A percentile compares a stretch with the other conserved stretches of the same genome.
phyloP scores from a whole-genome alignment of 2,329 filamentous ascomycete species.

The Daldinia eschscholtzii region DNA sequence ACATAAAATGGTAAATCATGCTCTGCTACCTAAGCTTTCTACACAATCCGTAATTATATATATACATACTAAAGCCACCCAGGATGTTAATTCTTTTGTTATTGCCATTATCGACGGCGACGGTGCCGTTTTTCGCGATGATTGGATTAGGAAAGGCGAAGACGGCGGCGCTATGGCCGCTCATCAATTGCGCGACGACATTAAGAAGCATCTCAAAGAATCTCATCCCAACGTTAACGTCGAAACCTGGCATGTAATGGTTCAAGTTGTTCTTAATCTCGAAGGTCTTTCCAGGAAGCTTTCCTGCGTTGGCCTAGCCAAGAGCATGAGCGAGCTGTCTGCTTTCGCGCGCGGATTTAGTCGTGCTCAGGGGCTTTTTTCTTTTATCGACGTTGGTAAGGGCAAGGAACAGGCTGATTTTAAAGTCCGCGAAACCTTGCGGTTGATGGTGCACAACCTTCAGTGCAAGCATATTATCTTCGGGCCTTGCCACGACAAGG shows the following conservation, averaged over 20 bases:
- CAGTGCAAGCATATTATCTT: constrained; percentile 40
- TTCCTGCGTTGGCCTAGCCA: constrained; percentile 18
- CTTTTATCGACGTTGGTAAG: constrained; percentile 35
- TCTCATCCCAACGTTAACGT: constrained; percentile 31
- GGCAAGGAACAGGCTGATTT: constrained; percentile 39
- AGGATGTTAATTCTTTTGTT: constrained; percentile 38
- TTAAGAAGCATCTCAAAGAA: constrained; percentile 35
- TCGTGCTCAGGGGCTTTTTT: constrained; percentile 34
- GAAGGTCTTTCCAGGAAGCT: constrained; percentile 38
- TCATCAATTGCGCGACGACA: constrained; percentile 31
- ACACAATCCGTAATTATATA: background rate
- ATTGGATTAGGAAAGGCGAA: constrained; percentile 35
- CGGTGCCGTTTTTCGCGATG: constrained; percentile 34
- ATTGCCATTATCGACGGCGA: constrained; percentile 38
- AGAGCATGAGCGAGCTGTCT: constrained; percentile 18
- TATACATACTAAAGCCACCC: constrained; percentile 9
- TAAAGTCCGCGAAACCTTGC: constrained; percentile 36
- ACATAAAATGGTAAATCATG: constrained; percentile 30
- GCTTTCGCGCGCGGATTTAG: constrained; percentile 34
- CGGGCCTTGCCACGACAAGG: constrained; percentile 37
- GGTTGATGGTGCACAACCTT: constrained; percentile 33
- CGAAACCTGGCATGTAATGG: constrained; percentile 33
- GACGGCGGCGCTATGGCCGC: constrained; percentile 37
- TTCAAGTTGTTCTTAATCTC: constrained; percentile 38
- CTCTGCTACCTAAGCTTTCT: background rate